Evolutionary conservation across 805 yeast species (phyloP), one percentile per base, ranked within the genome.

Genomic region (Suhomyces faveliae): DNA sequence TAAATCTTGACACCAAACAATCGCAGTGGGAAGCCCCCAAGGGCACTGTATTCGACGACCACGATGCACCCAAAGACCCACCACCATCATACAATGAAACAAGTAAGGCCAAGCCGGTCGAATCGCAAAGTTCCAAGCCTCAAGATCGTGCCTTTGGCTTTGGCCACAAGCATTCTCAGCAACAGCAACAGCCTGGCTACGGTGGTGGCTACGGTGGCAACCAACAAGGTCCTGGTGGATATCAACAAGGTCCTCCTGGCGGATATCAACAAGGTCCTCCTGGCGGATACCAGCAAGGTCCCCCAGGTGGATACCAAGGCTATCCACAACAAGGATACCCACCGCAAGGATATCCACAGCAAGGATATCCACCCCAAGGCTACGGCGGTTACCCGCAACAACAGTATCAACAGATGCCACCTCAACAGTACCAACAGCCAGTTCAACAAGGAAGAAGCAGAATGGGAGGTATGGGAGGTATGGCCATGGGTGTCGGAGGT

Each of bases 21-120:
- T 88, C 96, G 0, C 97, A 90, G 65, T 92, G 98, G 98, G 96
- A 88, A 45, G 81, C 83, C 11, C 97, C 97, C 12, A 49, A 51
- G 9, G 85, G 85, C 1, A 80, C 88, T 0, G 62, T 55, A 1
- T 77, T 78, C 61, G 48, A 44, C 2, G 50, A 66, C 51, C 40
- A 24, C 4, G 47, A 40, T 2, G 41, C 40, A 11, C 48, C 45
- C n/a, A 42, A 27, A 15, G 46, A 33, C 22, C 43, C 53, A 11
- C 47, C 49, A 15, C 52, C 45, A 30, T 42, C 46, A 15, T 38
- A 33, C 41, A 17, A 35, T 12, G 42, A 43, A 24, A 7, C 15
- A 5, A 35, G 52, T 51, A 12, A 7, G 12, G 23, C 21, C 35
- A 45, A 40, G 30, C 44, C 35, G 13, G 27, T 47, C 33, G 33